Base-by-base conservation (phyloP, 2,329 filamentous ascomycete genomes). In the Penicillium sp. region DNA sequence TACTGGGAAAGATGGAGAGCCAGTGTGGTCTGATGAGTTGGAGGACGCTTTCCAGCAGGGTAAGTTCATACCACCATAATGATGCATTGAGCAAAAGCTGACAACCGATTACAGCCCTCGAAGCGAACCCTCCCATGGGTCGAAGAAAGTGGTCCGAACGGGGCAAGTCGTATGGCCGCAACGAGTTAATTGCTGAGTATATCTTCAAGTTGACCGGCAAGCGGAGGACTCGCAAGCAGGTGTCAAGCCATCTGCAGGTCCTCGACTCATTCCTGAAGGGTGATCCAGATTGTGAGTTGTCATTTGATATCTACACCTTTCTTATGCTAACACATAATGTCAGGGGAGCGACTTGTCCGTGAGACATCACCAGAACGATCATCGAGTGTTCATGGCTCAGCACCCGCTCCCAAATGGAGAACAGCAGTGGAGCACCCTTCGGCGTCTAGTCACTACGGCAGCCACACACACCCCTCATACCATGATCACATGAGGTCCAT, bases 171-270 rank as follows among this genome's bases (percentile, higher is more conserved):
- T 79, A 80, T 60, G 84, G 84, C 26, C 80, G 84, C 38, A 87
- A 87, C 64, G 84, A 86, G 69, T 72, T 86, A 44, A 85, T 87
- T 58, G 78, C 83, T 22, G 78, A 84, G 62, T 82, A 79, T 50
- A 86, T 87, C 57, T 72, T 75, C 61, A 78, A 78, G 54, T 73
- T 78, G 56, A 86, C 83, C 7, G 82, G 83, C 22, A 79, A 79
- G 54, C 66, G 64, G 26, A 76, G 84, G 51, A 72, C 70, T 16
- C 76, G 84, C 49, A 87, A 87, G 68, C 82, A 86, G 65, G 81
- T 87, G 5, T 86, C 84, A 0, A 87, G 84, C 63, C 84, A 87
- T 66, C 79, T 86, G 26, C 84, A 87, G 69, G 83, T 86, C 2
- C 74, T 87, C 20, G 84, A 84, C 67, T 78, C 77, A 13, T 81